A percentile compares a stretch with the other conserved stretches of the same genome.
Conservation (phyloP, 1,284 basidiomycete species). For the Vanrija humicola region DNA sequence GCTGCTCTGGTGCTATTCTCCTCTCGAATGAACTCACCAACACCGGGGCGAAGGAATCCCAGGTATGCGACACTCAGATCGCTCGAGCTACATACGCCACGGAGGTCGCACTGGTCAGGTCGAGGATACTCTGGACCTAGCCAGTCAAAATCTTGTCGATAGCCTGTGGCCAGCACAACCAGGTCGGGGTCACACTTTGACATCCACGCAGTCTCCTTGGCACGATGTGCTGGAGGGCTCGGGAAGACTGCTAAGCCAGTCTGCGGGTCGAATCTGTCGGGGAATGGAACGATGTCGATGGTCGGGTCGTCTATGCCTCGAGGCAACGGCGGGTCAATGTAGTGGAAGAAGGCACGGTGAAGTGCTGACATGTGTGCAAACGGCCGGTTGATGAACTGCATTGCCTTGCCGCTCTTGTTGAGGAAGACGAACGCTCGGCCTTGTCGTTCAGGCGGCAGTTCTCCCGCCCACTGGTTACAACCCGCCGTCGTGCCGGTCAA, state of each 20-base stretch:
- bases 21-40: conserved; percentile 48
- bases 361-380: conserved; percentile 53
- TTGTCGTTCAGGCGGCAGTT: conserved; percentile 58
- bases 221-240: conserved; percentile 33
- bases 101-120: conserved; percentile 55
- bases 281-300: conserved; percentile 62
- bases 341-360: conserved; percentile 55
- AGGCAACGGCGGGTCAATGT: conserved; percentile 56
- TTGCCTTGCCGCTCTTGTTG: conserved; percentile 52
- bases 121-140: conserved; percentile 55
- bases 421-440: conserved; percentile 55
- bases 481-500: conserved; percentile 61
- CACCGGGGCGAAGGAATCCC: conserved; percentile 62
- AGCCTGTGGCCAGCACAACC: conserved; percentile 54
- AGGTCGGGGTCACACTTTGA: conserved; percentile 35
- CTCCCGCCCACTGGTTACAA: conserved; percentile 66
- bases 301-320: conserved; percentile 55
- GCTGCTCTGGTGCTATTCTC: no score
- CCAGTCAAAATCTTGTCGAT: conserved; percentile 52
- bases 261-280: conserved; percentile 51
- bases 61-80: conserved; percentile 60
- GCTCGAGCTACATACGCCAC: conserved; percentile 55
- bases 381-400: conserved; percentile 62
- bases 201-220: conserved; percentile 36
- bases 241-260: conserved; percentile 57